Conservation (phyloP, 2,329 filamentous ascomycete species). For the Aschersonia sp. region DNA sequence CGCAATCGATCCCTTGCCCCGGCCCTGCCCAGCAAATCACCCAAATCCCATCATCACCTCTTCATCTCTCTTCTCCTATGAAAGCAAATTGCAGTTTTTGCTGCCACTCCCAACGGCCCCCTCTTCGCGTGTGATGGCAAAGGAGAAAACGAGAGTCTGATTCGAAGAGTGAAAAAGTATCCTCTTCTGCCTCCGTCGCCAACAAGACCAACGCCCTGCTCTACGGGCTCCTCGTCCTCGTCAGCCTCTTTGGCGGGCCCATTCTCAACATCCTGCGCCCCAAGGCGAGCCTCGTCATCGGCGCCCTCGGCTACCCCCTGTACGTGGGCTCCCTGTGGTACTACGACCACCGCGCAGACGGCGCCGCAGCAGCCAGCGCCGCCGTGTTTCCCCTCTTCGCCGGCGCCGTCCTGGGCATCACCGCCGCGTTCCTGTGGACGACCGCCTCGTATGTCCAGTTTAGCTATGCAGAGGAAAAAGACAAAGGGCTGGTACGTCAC, state of each 20-base stretch:
- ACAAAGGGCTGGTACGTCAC: not conserved
- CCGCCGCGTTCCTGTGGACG: slow-evolving; percentile 8
- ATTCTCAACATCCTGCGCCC: slow-evolving; percentile 8
- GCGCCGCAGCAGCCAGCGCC: not conserved
- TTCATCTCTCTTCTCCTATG: no score
- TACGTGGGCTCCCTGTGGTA: slow-evolving; percentile 10
- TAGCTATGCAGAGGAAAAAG: not conserved
- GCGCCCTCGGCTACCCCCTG: slow-evolving; percentile 7
- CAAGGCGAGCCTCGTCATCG: slow-evolving; percentile 5
- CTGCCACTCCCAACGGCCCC: no score
- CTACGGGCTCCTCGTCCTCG: slow-evolving; percentile 3
- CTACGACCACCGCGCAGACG: slow-evolving; percentile 3
- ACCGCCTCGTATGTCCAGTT: not conserved
- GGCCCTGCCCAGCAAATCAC: no score
- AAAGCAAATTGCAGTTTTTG: no score
- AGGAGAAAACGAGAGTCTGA: no score
- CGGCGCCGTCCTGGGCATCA: slow-evolving; percentile 7
- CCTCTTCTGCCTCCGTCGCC: no score
- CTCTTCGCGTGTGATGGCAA: no score
- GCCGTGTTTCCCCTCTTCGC: slow-evolving; percentile 8
- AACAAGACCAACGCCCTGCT: not conserved
- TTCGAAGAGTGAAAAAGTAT: no score
- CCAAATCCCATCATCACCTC: no score
- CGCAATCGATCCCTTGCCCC: no score
- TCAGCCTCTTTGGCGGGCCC: slow-evolving; percentile 4